Conservation (phyloP, 768 basidiomycete species). For the Panaeolus papilionaceus region DNA sequence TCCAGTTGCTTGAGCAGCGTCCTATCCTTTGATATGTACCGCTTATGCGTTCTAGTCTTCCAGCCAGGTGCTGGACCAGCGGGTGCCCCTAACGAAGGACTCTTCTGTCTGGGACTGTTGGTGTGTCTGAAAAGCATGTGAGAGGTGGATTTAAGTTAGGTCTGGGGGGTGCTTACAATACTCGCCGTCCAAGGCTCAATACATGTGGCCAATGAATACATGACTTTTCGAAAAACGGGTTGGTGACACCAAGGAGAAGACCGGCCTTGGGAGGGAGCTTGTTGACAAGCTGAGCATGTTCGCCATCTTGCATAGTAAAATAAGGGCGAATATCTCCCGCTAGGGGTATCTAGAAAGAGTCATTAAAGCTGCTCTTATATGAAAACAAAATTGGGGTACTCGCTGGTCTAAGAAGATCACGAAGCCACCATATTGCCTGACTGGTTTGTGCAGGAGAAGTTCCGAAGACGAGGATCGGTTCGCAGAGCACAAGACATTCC, state of each 20-base stretch:
- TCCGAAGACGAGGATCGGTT: conserved; percentile 88
- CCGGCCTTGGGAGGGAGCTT: conserved; percentile 82
- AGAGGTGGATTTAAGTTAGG: neutral
- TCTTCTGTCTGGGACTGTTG: conserved; percentile 28
- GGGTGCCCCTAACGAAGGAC: conserved; percentile 34
- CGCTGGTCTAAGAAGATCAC: conserved; percentile 87
- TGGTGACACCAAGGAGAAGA: conserved; percentile 83
- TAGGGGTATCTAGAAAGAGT: conserved; percentile 68
- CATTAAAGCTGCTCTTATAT: conserved; percentile 7
- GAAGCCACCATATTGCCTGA: conserved; percentile 91
- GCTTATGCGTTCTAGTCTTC: conserved; percentile 79
- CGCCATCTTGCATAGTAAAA: conserved; percentile 96
- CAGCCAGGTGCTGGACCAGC: conserved; percentile 74
- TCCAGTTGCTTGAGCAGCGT: conserved; percentile 76
- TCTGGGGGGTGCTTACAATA: conserved; percentile 43
- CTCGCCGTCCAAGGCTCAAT: conserved; percentile 66
- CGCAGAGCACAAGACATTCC: conserved; percentile 92
- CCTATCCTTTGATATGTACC: conserved; percentile 87
- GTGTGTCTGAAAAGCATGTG: neutral
- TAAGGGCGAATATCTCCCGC: conserved; percentile 91
- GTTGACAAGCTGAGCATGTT: conserved; percentile 77
- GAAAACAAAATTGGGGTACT: conserved; percentile 20
- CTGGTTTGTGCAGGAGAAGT: conserved; percentile 82
- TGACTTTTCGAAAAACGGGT: conserved; percentile 82
- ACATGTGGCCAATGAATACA: conserved; percentile 89